Conservation (phyloP, 1,284 basidiomycete species). For the Microstroma glucosiphilum region DNA sequence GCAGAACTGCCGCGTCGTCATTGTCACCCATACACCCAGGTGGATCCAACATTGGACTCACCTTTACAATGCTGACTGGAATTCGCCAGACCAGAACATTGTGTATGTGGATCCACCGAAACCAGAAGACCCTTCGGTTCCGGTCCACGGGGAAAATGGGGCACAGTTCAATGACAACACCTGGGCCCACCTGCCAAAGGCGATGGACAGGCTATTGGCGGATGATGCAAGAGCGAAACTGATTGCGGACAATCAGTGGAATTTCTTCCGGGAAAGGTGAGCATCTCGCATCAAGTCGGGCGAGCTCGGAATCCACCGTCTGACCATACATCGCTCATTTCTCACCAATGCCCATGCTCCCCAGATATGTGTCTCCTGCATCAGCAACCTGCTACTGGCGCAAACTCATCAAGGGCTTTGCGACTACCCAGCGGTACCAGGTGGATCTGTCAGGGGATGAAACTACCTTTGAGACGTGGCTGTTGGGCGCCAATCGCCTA, state of each 20-base stretch:
- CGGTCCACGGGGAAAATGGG: slow-evolving; percentile 27
- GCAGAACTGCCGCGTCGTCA: slow-evolving; percentile 41
- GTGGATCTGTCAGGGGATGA: slow-evolving; percentile 35
- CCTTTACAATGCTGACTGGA: slow-evolving; percentile 36
- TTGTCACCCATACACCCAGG: slow-evolving; percentile 39
- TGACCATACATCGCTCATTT: neutral
- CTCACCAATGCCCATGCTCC: neutral
- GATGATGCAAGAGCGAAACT: slow-evolving; percentile 31
- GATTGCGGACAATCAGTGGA: slow-evolving; percentile 43
- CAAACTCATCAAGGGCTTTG: slow-evolving; percentile 28
- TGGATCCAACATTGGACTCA: slow-evolving; percentile 48
- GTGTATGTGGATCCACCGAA: slow-evolving; percentile 33
- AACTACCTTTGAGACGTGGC: slow-evolving; percentile 36
- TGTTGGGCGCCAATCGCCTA: neutral
- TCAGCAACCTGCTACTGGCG: slow-evolving; percentile 40
- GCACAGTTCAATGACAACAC: slow-evolving; percentile 20
- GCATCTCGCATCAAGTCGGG: too few species aligned
- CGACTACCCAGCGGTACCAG: slow-evolving; percentile 24
- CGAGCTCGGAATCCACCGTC: neutral
- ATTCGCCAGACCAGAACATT: slow-evolving; percentile 45
- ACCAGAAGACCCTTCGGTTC: slow-evolving; percentile 14
- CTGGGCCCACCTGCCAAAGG: slow-evolving; percentile 37
- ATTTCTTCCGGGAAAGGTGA: slow-evolving; percentile 32
- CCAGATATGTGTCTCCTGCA: slow-evolving; percentile 28
- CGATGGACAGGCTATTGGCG: slow-evolving; percentile 32